These are phyloP conservation scores for Tuber magnatum DNA, from an alignment of 495 filamentous ascomycete species.

Conservation along the genomic window DNA sequence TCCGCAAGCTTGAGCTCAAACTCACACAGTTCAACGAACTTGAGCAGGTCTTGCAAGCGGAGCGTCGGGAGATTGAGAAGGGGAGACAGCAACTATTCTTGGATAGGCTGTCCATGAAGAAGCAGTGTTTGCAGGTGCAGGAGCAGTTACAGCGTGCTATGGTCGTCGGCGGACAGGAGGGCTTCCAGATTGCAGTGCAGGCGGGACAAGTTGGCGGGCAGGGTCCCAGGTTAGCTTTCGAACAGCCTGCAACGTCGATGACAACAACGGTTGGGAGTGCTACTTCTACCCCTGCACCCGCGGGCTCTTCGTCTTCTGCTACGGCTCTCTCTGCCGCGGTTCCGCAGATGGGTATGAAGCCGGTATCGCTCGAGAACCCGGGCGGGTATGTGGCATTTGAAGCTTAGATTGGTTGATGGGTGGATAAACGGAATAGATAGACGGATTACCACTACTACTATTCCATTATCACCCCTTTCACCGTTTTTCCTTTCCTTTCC, in stretches of 20 bases:
- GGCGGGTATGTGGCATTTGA: constrained; percentile 37
- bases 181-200: constrained; percentile 26
- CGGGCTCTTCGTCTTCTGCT: constrained; percentile 22
- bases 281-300: constrained; percentile 51
- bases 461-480: background rate
- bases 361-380: constrained; percentile 57
- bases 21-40: constrained; percentile 92
- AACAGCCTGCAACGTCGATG: constrained; percentile 40
- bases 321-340: constrained; percentile 44
- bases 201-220: constrained; percentile 41
- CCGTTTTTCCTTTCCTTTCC: background rate
- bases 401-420: constrained; percentile 26
- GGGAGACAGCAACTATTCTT: constrained; percentile 87
- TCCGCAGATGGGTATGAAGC: constrained; percentile 51
- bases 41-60: constrained; percentile 81
- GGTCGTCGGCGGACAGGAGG: constrained; percentile 48
- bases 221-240: constrained; percentile 51
- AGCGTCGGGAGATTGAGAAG: constrained; percentile 84
- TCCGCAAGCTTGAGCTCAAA: constrained; percentile 43
- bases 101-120: constrained; percentile 82
- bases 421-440: background rate
- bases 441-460: background rate
- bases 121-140: constrained; percentile 72
- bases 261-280: constrained; percentile 48
- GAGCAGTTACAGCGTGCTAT: constrained; percentile 62